Evolutionary conservation across 768 basidiomycete genomes (phyloP), one percentile per base, ranked within the genome.

Genomic region (Amanita fuliginea): DNA sequence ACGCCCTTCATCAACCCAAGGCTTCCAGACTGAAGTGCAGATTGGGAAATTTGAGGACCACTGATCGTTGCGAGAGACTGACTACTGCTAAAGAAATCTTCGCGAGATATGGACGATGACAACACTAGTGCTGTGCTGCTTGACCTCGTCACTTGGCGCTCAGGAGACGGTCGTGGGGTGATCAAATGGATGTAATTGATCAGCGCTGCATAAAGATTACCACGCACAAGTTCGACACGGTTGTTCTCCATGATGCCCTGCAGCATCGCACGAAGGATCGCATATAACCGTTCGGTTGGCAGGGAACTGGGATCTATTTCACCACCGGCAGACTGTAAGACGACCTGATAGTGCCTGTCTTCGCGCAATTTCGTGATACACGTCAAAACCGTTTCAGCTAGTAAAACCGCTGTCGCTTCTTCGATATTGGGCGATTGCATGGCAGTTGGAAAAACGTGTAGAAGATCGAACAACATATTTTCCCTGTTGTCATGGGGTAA

Each of bases 191-290:
- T 67, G 59, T 91, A 94, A 64, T 95, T 95, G 66, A 90, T 80
- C 51, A 97, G 69, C 4, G 88, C 72, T 3, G 91, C 90, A 62
- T 95, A 98, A n/a, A 97, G 71, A 60, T 98, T 97, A 6, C 95
- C 95, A 21, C 94, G 83, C 14, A 93, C 85, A 45, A 89, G 72
- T 60, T 95, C 91, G 22, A 85, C 76, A 10, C 81, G 83, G 52
- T 84, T 87, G 52, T 76, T 83, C 53, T 86, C 81, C 51, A 84
- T 59, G 49, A 93, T 76, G 42, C 82, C 84, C 46, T 89, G 81
- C 47, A 96, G 62, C 24, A 91, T 70, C 54, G 73, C 78, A 39
- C 82, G 79, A 9, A 97, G 72, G 39, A 95, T 78, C 2, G 77
- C 67, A 53, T 79, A 80, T 10, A 97, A 67, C 32, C 90, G 74